Evolutionary conservation across 257 asterid genomes (phyloP), one percentile per base, ranked within the genome.

Genomic region (Mitragyna speciosa): DNA sequence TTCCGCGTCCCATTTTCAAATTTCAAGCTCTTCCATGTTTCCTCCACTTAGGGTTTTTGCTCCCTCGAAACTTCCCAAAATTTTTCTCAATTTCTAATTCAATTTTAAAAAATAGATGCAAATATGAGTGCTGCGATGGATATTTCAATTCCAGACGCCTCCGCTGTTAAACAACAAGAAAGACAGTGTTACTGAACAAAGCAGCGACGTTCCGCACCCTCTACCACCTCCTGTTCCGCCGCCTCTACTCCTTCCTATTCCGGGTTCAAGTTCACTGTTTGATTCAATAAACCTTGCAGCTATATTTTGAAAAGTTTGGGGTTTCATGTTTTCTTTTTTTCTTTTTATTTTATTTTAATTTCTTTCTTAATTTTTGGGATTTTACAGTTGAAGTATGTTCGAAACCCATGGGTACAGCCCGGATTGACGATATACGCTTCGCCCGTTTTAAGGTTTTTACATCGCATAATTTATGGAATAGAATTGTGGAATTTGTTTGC

Each of bases 111-210:
- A 76, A 76, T 61, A 19, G 11, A n/a, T 20, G 24, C 54, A 70
- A 28, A 86, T 80, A 90, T 83, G 93, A 92, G 96, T 78, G 89
- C 86, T 77, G 98, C 99, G 4, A 96, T 94, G 98, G 99, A 96
- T 64, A 87, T 92, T 72, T 87, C 95, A 56, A 76, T 80, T 78
- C 85, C 86, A 43, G 83, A 85, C 49, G 76, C 90, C 70, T 68
- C 91, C 33, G 11, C 86, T 36, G 86, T 83, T 30, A 87, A 48
- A 48, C 52, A 15, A 15, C 52, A 48, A 2, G 20, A 83, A 48
- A 2, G 20, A 83, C 86, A 74, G 51, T 82, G 78, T 75, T 26
- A 81, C 79, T n/a, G 87, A 84, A 43, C 92, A 82, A 73, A 88
- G 86, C 72, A 84, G 87, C 73, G 75, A 66, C 82, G 85, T 81